These are phyloP conservation scores for Globisporangium rhizosaccharum DNA, from an alignment of 352 stramenopile species.

Conservation along the genomic window DNA sequence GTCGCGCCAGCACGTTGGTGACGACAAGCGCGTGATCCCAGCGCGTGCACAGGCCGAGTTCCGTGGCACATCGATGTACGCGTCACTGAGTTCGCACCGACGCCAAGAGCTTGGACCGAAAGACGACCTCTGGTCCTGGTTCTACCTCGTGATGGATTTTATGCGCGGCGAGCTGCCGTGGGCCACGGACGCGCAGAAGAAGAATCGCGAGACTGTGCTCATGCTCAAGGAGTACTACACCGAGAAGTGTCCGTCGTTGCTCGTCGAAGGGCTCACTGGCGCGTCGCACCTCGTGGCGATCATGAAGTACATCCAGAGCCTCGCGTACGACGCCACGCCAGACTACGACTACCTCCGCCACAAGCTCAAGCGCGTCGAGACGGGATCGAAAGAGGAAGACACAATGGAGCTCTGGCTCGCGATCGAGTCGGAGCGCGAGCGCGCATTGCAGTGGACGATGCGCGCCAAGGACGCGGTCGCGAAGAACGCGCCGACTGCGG, in stretches of 20 bases:
- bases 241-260: conserved; percentile 52
- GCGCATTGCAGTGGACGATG: conserved; percentile 47
- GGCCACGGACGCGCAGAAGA: conserved; percentile 75
- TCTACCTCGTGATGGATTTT: conserved; percentile 87
- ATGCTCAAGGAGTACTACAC: conserved; percentile 83
- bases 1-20: conserved; percentile 66
- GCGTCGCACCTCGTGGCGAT: conserved; percentile 66
- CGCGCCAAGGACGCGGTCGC: conserved; percentile 42
- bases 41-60: conserved; percentile 70
- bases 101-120: conserved; percentile 76
- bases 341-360: conserved; percentile 55
- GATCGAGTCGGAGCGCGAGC: conserved; percentile 16
- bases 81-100: conserved; percentile 77
- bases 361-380: conserved; percentile 29
- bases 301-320: conserved; percentile 67
- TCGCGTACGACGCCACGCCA: conserved; percentile 70
- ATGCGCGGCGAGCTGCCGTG: conserved; percentile 81
- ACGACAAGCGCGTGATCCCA: conserved; percentile 57
- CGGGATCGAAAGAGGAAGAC: conserved; percentile 29
- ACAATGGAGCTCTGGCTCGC: conserved; percentile 43
- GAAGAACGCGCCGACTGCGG: conserved; percentile 22
- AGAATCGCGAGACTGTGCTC: conserved; percentile 78
- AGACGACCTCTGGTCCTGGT: conserved; percentile 88
- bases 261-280: conserved; percentile 71
- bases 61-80: conserved; percentile 86